Percentiles rank a stretch among this genome's conserved stretches.
Evolutionary conservation across 2,329 filamentous ascomycete genomes (phyloP).

Genomic region (Monosporascus sp.): DNA sequence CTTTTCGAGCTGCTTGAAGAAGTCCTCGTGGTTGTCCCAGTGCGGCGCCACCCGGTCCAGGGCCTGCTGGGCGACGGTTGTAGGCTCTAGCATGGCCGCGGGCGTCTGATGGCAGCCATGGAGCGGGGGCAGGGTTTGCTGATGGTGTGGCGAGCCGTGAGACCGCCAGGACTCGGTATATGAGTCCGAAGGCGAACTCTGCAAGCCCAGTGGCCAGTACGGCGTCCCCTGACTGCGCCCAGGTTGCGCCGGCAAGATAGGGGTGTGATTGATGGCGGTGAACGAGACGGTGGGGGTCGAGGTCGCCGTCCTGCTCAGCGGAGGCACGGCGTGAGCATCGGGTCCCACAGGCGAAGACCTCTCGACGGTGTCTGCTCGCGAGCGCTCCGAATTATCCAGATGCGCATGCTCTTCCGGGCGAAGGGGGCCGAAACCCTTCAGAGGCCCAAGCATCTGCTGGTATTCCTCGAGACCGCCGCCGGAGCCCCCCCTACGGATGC

Average conservation of each 20-base stretch:
- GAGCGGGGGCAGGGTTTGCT: constrained; percentile 5
- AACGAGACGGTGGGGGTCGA: constrained; percentile 30
- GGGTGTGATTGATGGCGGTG: constrained; percentile 33
- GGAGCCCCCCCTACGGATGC: constrained; percentile 35
- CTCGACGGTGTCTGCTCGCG: constrained; percentile 27
- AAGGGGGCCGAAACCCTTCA: constrained; percentile 41
- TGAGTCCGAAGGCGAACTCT: constrained; percentile 9
- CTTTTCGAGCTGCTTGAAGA: constrained; percentile 16
- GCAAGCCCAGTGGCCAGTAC: constrained; percentile 3
- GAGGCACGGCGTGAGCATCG: constrained; percentile 15
- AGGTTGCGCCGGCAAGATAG: constrained; percentile 6
- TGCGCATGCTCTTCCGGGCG: constrained; percentile 27
- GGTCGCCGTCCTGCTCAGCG: constrained; percentile 20
- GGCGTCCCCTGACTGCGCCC: constrained; percentile 4
- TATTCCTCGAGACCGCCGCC: constrained; percentile 54
- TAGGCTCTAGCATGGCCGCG: constrained; percentile 8
- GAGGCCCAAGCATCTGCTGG: constrained; percentile 32
- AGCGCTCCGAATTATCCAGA: constrained; percentile 20
- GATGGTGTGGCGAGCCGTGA: constrained; percentile 8
- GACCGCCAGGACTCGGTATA: constrained; percentile 16
- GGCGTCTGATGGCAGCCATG: constrained; percentile 13
- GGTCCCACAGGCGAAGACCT: constrained; percentile 22
- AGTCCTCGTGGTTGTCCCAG: constrained; percentile 8
- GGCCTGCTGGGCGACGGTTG: constrained; percentile 5
- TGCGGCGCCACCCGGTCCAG: constrained; percentile 5